A percentile compares a stretch with the other conserved stretches of the same genome.
Conservation (phyloP, 1,139 yeast genomes). For the Groenewaldozyma auringiensis region DNA sequence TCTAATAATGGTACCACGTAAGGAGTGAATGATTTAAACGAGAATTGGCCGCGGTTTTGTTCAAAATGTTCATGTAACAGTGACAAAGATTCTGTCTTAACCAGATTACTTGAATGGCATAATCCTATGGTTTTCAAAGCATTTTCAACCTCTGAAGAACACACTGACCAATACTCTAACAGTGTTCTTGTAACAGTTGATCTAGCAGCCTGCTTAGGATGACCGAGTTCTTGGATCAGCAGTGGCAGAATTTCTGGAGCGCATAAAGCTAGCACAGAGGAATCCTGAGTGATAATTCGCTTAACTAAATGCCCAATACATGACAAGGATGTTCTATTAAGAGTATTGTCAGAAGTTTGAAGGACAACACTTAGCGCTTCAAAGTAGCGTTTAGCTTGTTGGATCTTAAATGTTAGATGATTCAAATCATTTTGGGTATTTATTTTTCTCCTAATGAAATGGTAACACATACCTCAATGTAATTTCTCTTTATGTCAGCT, state of each 20-base stretch:
- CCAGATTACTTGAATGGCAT: constrained; percentile 33
- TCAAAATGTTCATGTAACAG: constrained; percentile 33
- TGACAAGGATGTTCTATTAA: constrained; percentile 49
- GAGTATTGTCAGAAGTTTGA: constrained; percentile 36
- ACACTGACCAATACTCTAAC: constrained; percentile 60
- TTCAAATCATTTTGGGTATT: neutral
- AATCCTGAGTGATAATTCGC: constrained; percentile 68
- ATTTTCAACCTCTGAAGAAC: constrained; percentile 49
- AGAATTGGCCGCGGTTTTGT: constrained; percentile 34
- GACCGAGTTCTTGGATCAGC: constrained; percentile 47
- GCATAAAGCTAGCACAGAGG: constrained; percentile 43
- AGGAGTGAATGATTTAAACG: constrained; percentile 39
- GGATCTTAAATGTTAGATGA: constrained; percentile 7
- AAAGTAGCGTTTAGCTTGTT: constrained; percentile 48
- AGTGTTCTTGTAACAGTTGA: constrained; percentile 50
- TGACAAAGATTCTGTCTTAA: constrained; percentile 40
- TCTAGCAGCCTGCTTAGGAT: constrained; percentile 38
- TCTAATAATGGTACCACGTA: constrained; percentile 35
- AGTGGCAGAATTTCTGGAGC: constrained; percentile 50
- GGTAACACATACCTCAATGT: constrained; percentile 42
- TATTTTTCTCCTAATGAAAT: neutral
- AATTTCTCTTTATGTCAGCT: constrained; percentile 60
- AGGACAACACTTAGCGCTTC: constrained; percentile 47
- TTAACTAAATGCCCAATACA: constrained; percentile 69
- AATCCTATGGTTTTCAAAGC: constrained; percentile 47